Percentiles rank a stretch among this genome's conserved stretches.
Conservation (phyloP, 495 filamentous ascomycete species). For the Penicillium steckii region DNA sequence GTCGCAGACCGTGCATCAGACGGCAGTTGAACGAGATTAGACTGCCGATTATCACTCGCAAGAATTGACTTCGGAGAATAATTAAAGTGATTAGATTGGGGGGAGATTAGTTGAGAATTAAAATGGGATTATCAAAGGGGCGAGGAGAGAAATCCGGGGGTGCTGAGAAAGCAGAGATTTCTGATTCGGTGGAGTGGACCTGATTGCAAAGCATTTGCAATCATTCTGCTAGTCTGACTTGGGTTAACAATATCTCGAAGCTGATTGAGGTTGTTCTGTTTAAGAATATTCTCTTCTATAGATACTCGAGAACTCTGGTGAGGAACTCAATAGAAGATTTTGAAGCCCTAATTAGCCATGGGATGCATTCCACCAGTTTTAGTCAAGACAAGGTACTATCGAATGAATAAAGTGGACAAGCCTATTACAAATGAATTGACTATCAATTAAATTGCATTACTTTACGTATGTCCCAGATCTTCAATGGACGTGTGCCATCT, state of each 20-base stretch:
- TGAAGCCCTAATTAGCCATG: too few species aligned
- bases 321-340: too few species aligned
- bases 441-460: too few species aligned
- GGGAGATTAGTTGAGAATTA: neutral
- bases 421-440: too few species aligned
- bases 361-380: too few species aligned
- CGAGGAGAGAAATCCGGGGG: neutral
- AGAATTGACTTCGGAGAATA: neutral
- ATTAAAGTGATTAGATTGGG: neutral
- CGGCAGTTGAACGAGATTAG: conserved; percentile 15
- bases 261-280: too few species aligned
- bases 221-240: neutral
- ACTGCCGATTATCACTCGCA: conserved; percentile 13
- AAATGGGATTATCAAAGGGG: neutral
- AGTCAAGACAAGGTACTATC: too few species aligned
- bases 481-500: conserved; percentile 52
- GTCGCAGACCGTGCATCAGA: conserved; percentile 16
- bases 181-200: conserved; percentile 12
- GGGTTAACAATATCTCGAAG: neutral
- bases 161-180: conserved; percentile 24
- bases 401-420: too few species aligned
- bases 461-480: conserved; percentile 40
- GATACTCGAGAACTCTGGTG: too few species aligned
- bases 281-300: too few species aligned
- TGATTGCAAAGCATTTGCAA: conserved; percentile 2